A percentile compares a stretch with the other conserved stretches of the same genome.
Evolutionary conservation across 805 yeast species (phyloP).

Genomic region (Cyberlindnera xishuangbannaensis): DNA sequence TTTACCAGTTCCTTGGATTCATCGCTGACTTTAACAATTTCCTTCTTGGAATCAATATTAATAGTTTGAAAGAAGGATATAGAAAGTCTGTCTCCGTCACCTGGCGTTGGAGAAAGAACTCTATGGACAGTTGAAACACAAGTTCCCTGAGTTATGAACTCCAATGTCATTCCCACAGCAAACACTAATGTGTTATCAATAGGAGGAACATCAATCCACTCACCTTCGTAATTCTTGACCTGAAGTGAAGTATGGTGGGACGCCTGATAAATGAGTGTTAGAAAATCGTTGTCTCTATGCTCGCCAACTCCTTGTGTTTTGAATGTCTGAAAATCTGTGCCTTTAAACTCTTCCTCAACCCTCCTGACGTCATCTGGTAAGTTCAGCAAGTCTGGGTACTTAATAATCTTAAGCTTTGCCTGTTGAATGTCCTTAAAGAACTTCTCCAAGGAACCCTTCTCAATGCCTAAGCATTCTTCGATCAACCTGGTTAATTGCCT

Average conservation of each 20-base stretch:
- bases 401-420: conserved; percentile 38
- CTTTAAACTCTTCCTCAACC: conserved; percentile 39
- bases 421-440: conserved; percentile 43
- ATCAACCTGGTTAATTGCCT: conserved; percentile 39
- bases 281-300: conserved; percentile 59
- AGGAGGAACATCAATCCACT: conserved; percentile 43
- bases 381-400: conserved; percentile 33
- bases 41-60: conserved; percentile 26
- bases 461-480: conserved; percentile 50
- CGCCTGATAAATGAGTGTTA: conserved; percentile 58
- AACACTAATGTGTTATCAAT: conserved; percentile 36
- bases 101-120: conserved; percentile 28
- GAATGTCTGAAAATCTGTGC: conserved; percentile 34
- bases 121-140: conserved; percentile 47
- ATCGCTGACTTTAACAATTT: conserved; percentile 13
- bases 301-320: conserved; percentile 32
- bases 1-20: conserved; percentile 14
- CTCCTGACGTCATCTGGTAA: conserved; percentile 18
- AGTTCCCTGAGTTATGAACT: conserved; percentile 41
- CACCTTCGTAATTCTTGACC: conserved; percentile 41
- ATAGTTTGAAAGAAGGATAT: conserved; percentile 45
- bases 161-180: conserved; percentile 45
- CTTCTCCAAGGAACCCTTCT: conserved; percentile 36
- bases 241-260: conserved; percentile 39
- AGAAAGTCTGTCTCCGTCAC: conserved; percentile 33